A percentile compares a stretch with the other conserved stretches of the same genome.
phyloP scores from a whole-genome alignment of 2,329 filamentous ascomycete species.

The Monosporascus sp. region DNA sequence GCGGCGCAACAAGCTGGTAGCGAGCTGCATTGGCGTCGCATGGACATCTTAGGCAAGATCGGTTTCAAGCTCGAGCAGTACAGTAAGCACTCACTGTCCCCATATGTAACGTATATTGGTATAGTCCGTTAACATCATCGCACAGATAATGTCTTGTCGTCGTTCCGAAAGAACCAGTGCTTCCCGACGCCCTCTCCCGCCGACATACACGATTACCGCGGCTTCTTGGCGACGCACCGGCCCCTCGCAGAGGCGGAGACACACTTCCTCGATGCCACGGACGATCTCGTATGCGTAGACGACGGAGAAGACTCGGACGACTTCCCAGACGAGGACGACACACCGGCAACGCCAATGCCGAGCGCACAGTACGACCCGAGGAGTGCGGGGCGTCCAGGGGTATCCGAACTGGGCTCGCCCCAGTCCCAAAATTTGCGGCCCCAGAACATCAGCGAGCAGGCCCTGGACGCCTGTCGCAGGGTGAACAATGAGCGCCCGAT shows the following conservation, averaged over 20 bases:
- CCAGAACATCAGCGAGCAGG: not conserved
- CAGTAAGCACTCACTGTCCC: conserved; percentile 40
- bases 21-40: conserved; percentile 56
- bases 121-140: conserved; percentile 8
- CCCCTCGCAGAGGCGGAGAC: conserved; percentile 56
- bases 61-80: conserved; percentile 64
- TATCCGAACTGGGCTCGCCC: too few species aligned
- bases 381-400: conserved; percentile 1
- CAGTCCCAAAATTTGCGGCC: not conserved
- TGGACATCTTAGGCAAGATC: conserved; percentile 56
- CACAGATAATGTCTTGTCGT: conserved; percentile 53
- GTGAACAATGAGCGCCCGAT: conserved; percentile 11
- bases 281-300: conserved; percentile 48
- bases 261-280: conserved; percentile 49
- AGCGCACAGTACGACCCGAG: conserved; percentile 6
- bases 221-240: conserved; percentile 49
- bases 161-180: conserved; percentile 49
- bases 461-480: conserved; percentile 5
- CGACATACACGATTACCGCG: conserved; percentile 46
- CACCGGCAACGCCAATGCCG: conserved; percentile 13
- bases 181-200: conserved; percentile 42
- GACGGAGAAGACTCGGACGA: conserved; percentile 15
- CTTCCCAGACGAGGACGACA: conserved; percentile 10
- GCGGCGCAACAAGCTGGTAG: conserved; percentile 48
- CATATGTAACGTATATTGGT: not conserved